These are phyloP conservation scores for Candida albicans DNA, from an alignment of 1,139 yeast species.

Conservation along the genomic window DNA sequence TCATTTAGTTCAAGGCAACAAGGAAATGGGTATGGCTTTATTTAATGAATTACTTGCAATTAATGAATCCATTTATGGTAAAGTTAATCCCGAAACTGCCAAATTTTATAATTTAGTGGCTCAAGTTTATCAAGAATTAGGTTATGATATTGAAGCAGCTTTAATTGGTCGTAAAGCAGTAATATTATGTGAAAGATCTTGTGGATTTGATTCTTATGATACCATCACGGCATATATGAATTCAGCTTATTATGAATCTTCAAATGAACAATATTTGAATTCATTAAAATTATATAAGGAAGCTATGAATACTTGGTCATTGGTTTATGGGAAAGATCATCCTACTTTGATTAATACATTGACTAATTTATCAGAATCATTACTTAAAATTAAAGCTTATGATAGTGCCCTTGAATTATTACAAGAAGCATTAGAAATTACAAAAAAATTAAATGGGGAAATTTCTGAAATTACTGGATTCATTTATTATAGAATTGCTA, in stretches of 20 bases:
- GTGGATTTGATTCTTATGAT: slow-evolving; percentile 80
- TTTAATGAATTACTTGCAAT: slow-evolving; percentile 70
- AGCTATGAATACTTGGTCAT: slow-evolving; percentile 57
- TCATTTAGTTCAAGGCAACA: slow-evolving; percentile 32
- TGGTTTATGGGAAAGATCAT: slow-evolving; percentile 58
- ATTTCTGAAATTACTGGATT: slow-evolving; percentile 59
- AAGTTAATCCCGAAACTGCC: slow-evolving; percentile 78
- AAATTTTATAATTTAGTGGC: slow-evolving; percentile 66
- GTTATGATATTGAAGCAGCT: slow-evolving; percentile 59
- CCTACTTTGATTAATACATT: slow-evolving; percentile 70
- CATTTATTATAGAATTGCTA: slow-evolving; percentile 66
- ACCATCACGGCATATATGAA: slow-evolving; percentile 72
- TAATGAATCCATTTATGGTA: slow-evolving; percentile 83
- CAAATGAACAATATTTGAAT: slow-evolving; percentile 57
- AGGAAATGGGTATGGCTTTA: slow-evolving; percentile 54
- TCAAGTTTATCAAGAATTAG: slow-evolving; percentile 63
- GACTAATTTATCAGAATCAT: slow-evolving; percentile 60
- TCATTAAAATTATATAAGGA: slow-evolving; percentile 64
- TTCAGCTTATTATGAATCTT: slow-evolving; percentile 70
- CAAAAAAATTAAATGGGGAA: slow-evolving; percentile 53
- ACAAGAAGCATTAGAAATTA: slow-evolving; percentile 46
- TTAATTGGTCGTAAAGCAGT: slow-evolving; percentile 71
- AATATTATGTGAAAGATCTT: slow-evolving; percentile 72
- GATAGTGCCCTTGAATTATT: slow-evolving; percentile 47
- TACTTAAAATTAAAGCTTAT: slow-evolving; percentile 50